Evolutionary conservation across 306 rosid species (phyloP).

Genomic region (Lathyrus sativus): DNA sequence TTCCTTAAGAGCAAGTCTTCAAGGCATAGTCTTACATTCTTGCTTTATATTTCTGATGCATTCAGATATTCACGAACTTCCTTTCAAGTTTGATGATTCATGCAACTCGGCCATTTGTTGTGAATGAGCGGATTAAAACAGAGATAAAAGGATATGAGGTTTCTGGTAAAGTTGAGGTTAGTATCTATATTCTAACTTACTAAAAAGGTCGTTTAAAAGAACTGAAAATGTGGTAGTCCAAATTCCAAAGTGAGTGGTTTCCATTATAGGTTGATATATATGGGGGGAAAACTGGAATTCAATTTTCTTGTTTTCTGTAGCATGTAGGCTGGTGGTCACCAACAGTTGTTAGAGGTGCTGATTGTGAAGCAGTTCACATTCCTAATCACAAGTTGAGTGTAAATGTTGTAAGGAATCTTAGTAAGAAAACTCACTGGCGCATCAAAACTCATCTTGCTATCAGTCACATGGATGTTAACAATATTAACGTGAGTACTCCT

Average conservation of each 20-base stretch:
- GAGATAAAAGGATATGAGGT: constrained; percentile 96
- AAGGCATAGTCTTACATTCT: constrained; percentile 36
- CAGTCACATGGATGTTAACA: constrained; percentile 87
- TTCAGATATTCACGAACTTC: constrained; percentile 94
- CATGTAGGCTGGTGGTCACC: constrained; percentile 99
- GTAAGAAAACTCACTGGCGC: constrained; percentile 98
- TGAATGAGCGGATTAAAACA: constrained; percentile 91
- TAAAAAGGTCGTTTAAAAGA: constrained; percentile 42
- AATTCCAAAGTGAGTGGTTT: constrained; percentile 6
- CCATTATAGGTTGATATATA: constrained; percentile 4
- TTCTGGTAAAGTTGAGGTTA: constrained; percentile 96
- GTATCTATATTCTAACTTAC: constrained; percentile 41
- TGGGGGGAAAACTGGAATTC: background rate
- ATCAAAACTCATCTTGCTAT: constrained; percentile 81
- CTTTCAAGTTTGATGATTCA: constrained; percentile 97
- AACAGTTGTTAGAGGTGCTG: constrained; percentile 91
- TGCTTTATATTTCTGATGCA: constrained; percentile 45
- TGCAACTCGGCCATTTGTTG: constrained; percentile 90
- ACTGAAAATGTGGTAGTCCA: background rate
- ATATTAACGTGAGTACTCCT: constrained; percentile 71
- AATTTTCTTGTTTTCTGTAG: constrained; percentile 49
- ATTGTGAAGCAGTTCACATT: constrained; percentile 98
- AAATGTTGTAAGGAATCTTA: constrained; percentile 90
- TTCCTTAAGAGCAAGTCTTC: constrained; percentile 14
- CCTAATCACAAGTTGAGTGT: constrained; percentile 96